These are phyloP conservation scores for Entomortierella beljakovae DNA, from an alignment of 192 early-diverging fungal genomes.

Conservation along the genomic window DNA sequence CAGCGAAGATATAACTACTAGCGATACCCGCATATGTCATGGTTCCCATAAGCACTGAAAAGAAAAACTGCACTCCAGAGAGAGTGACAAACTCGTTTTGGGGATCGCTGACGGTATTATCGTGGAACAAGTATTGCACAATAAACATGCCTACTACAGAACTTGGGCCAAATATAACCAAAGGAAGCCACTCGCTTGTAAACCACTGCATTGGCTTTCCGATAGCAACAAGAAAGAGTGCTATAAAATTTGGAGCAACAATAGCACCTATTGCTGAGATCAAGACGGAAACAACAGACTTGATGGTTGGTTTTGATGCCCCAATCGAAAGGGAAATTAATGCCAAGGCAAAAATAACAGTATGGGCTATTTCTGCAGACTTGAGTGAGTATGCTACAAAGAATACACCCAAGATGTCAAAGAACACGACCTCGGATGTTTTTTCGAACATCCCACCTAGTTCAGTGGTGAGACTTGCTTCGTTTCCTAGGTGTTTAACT, in stretches of 20 bases:
- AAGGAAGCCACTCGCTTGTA: constrained; percentile 63
- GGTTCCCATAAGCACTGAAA: constrained; percentile 5
- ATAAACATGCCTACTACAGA: constrained; percentile 54
- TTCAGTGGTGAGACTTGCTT: constrained; percentile 48
- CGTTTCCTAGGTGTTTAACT: constrained; percentile 56
- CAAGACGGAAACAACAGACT: constrained; percentile 31
- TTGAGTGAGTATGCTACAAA: constrained; percentile 67
- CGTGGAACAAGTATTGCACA: constrained; percentile 50
- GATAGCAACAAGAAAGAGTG: not conserved
- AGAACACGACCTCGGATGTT: constrained; percentile 65
- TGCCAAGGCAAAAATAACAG: constrained; percentile 45
- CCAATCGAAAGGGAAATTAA: constrained; percentile 20
- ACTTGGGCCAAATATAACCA: constrained; percentile 61
- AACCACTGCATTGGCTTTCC: constrained; percentile 69
- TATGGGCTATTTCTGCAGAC: constrained; percentile 60
- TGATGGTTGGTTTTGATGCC: constrained; percentile 2
- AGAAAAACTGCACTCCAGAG: constrained; percentile 24
- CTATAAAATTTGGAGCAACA: constrained; percentile 25
- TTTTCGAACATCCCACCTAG: constrained; percentile 42
- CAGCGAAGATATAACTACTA: constrained; percentile 52
- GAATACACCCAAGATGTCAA: constrained; percentile 67
- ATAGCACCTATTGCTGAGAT: constrained; percentile 29
- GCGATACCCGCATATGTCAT: constrained; percentile 55
- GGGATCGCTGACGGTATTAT: not conserved
- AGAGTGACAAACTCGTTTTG: constrained; percentile 12